These are phyloP conservation scores for Umbilicus rupestris DNA, from an alignment of 164 flowering plant genomes.

Conservation along the genomic window DNA sequence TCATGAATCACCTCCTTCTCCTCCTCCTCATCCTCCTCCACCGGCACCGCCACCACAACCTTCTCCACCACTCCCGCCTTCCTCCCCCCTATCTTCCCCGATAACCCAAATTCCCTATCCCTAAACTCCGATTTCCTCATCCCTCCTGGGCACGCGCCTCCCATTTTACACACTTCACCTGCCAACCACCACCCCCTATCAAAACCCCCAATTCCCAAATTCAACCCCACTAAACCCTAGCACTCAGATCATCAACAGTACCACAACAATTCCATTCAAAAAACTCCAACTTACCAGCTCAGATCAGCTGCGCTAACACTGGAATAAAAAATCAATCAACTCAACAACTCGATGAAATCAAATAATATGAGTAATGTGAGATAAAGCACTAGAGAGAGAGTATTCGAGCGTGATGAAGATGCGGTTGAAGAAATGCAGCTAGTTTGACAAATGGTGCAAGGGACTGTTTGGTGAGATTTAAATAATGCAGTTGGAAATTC, in stretches of 20 bases:
- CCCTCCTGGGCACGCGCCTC: slow-evolving; percentile 52
- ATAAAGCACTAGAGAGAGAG: too few species aligned
- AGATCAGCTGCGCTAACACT: background rate
- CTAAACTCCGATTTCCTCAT: slow-evolving; percentile 13
- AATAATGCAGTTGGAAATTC: too few species aligned
- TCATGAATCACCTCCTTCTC: slow-evolving; percentile 12
- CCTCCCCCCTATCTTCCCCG: slow-evolving; percentile 27
- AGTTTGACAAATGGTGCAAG: too few species aligned
- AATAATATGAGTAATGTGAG: too few species aligned
- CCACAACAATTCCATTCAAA: background rate
- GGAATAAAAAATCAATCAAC: too few species aligned
- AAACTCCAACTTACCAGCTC: background rate
- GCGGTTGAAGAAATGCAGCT: too few species aligned
- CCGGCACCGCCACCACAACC: background rate
- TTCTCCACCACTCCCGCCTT: background rate
- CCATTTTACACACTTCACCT: slow-evolving; percentile 25
- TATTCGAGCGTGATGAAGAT: too few species aligned
- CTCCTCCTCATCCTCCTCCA: slow-evolving; percentile 9
- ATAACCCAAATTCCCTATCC: slow-evolving; percentile 15
- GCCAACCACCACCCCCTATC: background rate
- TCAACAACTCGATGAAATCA: too few species aligned
- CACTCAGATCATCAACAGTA: background rate
- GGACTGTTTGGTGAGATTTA: too few species aligned
- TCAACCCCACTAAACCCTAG: background rate
- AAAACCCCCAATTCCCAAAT: background rate